Evolutionary conservation across 169 alveolate species (phyloP).

Genomic region (Amoebophrya sp.): DNA sequence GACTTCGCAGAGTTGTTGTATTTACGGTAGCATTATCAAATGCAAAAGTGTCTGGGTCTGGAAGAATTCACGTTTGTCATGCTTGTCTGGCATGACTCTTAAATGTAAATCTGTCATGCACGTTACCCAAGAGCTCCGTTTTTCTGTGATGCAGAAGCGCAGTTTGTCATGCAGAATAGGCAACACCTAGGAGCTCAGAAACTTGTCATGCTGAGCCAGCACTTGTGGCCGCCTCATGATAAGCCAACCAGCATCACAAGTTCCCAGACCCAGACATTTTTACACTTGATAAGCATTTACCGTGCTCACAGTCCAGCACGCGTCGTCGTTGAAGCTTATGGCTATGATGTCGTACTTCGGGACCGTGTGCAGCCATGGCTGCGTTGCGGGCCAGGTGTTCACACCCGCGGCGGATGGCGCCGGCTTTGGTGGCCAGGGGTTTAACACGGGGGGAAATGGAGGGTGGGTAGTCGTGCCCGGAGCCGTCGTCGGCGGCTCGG

Average conservation of each 20-base stretch:
- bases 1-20: background rate
- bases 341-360: background rate
- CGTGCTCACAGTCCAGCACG: background rate
- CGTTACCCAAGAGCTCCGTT: background rate
- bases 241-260: background rate
- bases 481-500: too few relatives aligned
- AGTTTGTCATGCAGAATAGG: background rate
- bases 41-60: too few relatives aligned
- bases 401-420: background rate
- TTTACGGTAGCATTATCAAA: background rate
- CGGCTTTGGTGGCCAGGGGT: background rate
- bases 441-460: background rate
- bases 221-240: background rate
- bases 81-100: too few relatives aligned
- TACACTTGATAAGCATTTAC: background rate
- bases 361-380: background rate
- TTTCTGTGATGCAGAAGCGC: background rate
- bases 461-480: background rate
- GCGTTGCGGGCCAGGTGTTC: background rate
- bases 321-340: background rate
- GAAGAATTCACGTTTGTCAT: too few relatives aligned
- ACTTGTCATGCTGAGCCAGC: background rate
- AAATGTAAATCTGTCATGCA: too few relatives aligned
- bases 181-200: background rate
- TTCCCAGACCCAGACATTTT: background rate